Evolutionary conservation across 495 filamentous ascomycete genomes (phyloP), one percentile per base, ranked within the genome.

Genomic region (Clavariopsis aquatica): DNA sequence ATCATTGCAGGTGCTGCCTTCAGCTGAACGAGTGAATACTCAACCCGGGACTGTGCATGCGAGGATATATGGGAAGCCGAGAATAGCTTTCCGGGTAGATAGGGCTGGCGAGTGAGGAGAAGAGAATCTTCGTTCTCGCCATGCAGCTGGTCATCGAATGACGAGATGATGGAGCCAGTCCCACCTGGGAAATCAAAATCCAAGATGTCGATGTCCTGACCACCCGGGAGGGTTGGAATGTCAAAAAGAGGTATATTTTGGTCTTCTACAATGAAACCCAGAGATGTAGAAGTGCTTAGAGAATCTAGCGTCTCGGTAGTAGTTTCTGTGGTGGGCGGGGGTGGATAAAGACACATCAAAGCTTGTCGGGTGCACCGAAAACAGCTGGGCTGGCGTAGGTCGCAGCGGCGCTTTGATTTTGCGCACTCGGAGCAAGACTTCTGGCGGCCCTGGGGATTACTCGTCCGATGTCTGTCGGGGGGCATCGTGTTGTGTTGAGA

Each of bases 351-450:
- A 72, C 83, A 85, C 1, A 68, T 52, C 12, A 82, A 22, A 34
- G 72, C 71, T 52, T 78, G 71, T 58, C 75, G 73, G 6, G 69
- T 53, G 67, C 83, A 85, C 36, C 83, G 77, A 13, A 73, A 74
- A 55, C 83, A 85, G 22, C 72, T 69, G 12, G 82, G 83, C 24
- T 73, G 73, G 7, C 72, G 75, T 2, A 81, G 72, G 51, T 83
- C 81, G 64, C 83, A 69, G 20, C 67, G 57, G 29, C 67, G 57
- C 53, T 69, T 69, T 22, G 62, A 23, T 49, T 66, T 69, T 68
- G 80, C 81, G 71, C 83, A 85, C n/a, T 76, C 75, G 26, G 76
- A 73, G 62, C 83, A 83, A 1, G 72, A 81, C 62, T 82, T 83
- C 29, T 78, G 78, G 43, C 82, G 74, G 5, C 80, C 77, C 20